Conservation (phyloP, 306 rosid species). For the Prunus davidiana region DNA sequence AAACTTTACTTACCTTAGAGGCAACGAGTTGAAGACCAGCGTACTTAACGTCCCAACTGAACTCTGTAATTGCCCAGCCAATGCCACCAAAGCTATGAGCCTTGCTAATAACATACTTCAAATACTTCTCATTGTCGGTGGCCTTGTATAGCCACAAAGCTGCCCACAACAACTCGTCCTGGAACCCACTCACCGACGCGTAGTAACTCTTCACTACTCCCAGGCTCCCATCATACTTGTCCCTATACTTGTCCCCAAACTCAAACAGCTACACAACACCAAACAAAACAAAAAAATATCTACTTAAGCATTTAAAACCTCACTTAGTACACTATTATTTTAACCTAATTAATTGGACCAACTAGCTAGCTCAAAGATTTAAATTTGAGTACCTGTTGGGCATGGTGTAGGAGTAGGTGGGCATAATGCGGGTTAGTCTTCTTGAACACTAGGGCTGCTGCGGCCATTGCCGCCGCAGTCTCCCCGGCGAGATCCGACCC, state of each 20-base stretch:
- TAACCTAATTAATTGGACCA: background rate
- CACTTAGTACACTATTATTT: background rate
- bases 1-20: slow-evolving; percentile 50
- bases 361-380: background rate
- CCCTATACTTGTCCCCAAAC: slow-evolving; percentile 83
- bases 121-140: slow-evolving; percentile 79
- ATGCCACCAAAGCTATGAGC: slow-evolving; percentile 82
- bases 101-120: slow-evolving; percentile 52
- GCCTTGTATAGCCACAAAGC: slow-evolving; percentile 93
- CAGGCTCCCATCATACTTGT: slow-evolving; percentile 77
- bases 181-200: slow-evolving; percentile 99
- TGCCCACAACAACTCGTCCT: slow-evolving; percentile 93
- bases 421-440: slow-evolving; percentile 84
- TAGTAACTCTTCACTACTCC: slow-evolving; percentile 89
- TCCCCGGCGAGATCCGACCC: slow-evolving; percentile 99
- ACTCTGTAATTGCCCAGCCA: slow-evolving; percentile 93
- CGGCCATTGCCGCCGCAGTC: slow-evolving; percentile 91
- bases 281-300: background rate
- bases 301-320: background rate
- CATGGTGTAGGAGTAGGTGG: slow-evolving; percentile 80
- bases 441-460: slow-evolving; percentile 76
- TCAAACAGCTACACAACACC: slow-evolving; percentile 61
- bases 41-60: slow-evolving; percentile 97
- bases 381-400: slow-evolving; percentile 53
- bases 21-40: slow-evolving; percentile 87